Evolutionary conservation across 805 yeast genomes (phyloP).

Genomic region (Pichia occidentalis): DNA sequence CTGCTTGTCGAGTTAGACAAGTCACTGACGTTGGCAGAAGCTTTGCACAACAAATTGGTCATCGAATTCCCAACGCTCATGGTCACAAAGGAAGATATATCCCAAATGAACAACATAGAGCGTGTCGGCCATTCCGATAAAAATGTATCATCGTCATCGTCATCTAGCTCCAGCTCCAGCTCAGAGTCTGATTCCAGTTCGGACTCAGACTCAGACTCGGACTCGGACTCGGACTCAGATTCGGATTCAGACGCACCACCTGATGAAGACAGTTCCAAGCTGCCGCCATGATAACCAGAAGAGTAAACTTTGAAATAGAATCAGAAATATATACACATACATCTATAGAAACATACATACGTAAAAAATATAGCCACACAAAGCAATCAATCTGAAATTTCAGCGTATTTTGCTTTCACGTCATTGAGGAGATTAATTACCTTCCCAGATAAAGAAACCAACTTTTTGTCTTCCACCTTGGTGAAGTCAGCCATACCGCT

Average conservation of each 20-base stretch:
- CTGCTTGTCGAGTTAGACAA: background rate
- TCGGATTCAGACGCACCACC: conserved; percentile 19
- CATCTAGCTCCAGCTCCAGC: conserved; percentile 6
- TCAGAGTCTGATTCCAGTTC: conserved; percentile 7
- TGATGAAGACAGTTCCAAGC: conserved; percentile 20
- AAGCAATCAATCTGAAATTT: conserved; percentile 11
- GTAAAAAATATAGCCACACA: background rate
- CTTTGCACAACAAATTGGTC: conserved; percentile 50
- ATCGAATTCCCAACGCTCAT: conserved; percentile 74
- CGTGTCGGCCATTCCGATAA: too few species aligned
- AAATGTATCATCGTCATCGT: too few species aligned
- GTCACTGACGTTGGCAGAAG: conserved; percentile 23
- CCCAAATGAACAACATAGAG: too few species aligned
- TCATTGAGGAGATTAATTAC: conserved; percentile 15
- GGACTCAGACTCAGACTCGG: conserved; percentile 13
- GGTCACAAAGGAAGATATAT: conserved; percentile 25
- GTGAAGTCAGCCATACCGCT: conserved; percentile 44
- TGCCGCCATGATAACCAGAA: background rate
- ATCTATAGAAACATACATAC: background rate
- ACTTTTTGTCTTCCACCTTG: conserved; percentile 43
- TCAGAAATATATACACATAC: background rate
- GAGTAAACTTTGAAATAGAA: background rate
- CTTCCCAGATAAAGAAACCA: conserved; percentile 15
- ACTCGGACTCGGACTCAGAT: conserved; percentile 8
- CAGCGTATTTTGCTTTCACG: conserved; percentile 17